A percentile compares a stretch with the other conserved stretches of the same genome.
These are phyloP conservation scores for Naegleria fowleri DNA, from an alignment of 208 protist genomes.

Conservation along the genomic window DNA sequence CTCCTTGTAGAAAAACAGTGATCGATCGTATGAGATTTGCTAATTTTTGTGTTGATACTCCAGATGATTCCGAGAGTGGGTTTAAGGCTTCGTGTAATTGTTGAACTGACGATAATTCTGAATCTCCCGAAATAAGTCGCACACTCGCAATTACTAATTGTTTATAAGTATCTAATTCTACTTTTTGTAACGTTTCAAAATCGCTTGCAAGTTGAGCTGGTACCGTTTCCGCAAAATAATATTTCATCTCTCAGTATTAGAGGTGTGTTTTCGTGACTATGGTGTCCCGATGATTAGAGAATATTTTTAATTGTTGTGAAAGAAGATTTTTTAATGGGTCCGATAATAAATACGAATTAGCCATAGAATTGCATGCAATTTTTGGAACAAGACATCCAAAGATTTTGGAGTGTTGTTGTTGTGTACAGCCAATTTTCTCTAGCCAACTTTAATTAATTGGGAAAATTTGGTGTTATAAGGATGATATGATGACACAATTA, in stretches of 20 bases:
- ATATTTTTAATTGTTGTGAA: too few relatives aligned
- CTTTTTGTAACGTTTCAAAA: not conserved
- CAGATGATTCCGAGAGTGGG: not conserved
- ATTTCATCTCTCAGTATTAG: not conserved
- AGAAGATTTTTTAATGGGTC: too few relatives aligned
- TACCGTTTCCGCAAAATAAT: not conserved
- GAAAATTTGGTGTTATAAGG: too few relatives aligned
- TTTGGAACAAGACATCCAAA: too few relatives aligned
- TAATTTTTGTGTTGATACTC: not conserved
- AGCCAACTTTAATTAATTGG: too few relatives aligned
- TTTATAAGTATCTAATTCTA: not conserved
- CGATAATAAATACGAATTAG: too few relatives aligned
- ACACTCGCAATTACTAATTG: not conserved
- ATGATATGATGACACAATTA: too few relatives aligned
- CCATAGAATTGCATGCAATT: too few relatives aligned
- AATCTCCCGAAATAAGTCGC: not conserved
- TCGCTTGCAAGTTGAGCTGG: not conserved
- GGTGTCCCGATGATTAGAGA: too few relatives aligned
- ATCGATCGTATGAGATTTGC: not conserved
- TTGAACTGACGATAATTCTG: not conserved
- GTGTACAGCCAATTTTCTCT: too few relatives aligned
- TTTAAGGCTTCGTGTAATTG: not conserved
- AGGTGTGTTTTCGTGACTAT: too few relatives aligned
- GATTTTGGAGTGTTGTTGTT: too few relatives aligned
- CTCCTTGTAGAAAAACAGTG: not conserved